Evolutionary conservation across 257 asterid genomes (phyloP).

Genomic region (Capsicum pubescens): DNA sequence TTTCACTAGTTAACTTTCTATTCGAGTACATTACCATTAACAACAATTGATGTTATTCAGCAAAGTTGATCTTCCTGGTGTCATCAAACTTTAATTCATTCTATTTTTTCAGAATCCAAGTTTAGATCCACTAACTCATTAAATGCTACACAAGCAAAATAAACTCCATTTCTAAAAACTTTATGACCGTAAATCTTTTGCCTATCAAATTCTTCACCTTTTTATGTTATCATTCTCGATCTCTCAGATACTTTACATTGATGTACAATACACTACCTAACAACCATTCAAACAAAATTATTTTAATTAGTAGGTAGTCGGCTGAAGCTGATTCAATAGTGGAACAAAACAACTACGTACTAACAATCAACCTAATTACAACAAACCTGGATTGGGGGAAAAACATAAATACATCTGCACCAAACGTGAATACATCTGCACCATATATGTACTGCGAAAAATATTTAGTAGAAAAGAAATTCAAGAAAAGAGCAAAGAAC

Average conservation of each 20-base stretch:
- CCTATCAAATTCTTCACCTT: neutral
- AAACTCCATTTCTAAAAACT: neutral
- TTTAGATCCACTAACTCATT: neutral
- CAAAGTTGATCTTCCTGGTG: neutral
- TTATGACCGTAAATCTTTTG: neutral
- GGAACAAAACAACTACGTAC: too few species aligned
- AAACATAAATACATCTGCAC: too few species aligned
- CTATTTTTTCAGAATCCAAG: neutral
- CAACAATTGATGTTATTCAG: neutral
- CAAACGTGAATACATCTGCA: too few species aligned
- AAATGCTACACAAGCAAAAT: slow-evolving; percentile 4
- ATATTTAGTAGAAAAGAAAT: too few species aligned
- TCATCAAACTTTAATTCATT: neutral
- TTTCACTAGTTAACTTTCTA: neutral
- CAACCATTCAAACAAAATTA: too few species aligned
- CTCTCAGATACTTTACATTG: neutral
- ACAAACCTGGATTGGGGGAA: too few species aligned
- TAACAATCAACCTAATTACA: too few species aligned
- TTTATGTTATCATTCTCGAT: neutral
- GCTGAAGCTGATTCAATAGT: too few species aligned
- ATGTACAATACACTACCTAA: neutral
- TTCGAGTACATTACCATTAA: neutral
- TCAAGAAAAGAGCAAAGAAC: too few species aligned
- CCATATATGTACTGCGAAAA: too few species aligned
- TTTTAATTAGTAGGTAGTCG: too few species aligned